These are phyloP conservation scores for Dispira parvispora DNA, from an alignment of 192 early-diverging fungal genomes.

Conservation along the genomic window DNA sequence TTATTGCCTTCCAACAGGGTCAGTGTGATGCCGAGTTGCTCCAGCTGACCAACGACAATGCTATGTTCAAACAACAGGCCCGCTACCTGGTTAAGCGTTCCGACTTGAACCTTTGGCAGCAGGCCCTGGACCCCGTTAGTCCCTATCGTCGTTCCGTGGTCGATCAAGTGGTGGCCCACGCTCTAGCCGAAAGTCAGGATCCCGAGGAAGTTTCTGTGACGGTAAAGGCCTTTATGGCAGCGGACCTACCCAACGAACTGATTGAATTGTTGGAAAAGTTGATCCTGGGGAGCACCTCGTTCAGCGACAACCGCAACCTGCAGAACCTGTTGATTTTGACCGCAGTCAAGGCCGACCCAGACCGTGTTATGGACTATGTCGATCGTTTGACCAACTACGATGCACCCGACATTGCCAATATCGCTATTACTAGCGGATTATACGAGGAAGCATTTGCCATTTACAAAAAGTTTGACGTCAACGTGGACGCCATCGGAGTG, in stretches of 20 bases:
- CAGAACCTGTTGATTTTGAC: constrained; percentile 97
- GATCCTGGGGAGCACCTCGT: constrained; percentile 79
- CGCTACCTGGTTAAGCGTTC: constrained; percentile 87
- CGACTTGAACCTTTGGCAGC: constrained; percentile 68
- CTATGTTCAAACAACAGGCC: constrained; percentile 99
- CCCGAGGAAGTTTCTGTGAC: constrained; percentile 96
- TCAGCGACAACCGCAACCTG: constrained; percentile 89
- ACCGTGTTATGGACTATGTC: constrained; percentile 91
- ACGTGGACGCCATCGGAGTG: constrained; percentile 76
- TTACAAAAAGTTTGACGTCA: constrained; percentile 86
- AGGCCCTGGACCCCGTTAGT: constrained; percentile 64
- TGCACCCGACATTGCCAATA: constrained; percentile 92
- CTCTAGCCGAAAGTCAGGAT: constrained; percentile 84
- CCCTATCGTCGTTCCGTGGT: constrained; percentile 73
- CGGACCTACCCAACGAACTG: constrained; percentile 86
- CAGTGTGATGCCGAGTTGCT: constrained; percentile 89
- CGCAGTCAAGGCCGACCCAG: constrained; percentile 85
- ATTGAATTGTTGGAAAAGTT: constrained; percentile 96
- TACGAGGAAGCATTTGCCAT: constrained; percentile 95
- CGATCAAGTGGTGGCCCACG: constrained; percentile 85
- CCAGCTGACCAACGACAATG: constrained; percentile 92
- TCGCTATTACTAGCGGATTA: constrained; percentile 75
- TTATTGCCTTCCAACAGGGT: constrained; percentile 84
- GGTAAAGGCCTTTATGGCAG: constrained; percentile 97
- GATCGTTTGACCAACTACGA: constrained; percentile 91